Conservation (phyloP, 352 stramenopile species). For the Phytophthora sp. region DNA sequence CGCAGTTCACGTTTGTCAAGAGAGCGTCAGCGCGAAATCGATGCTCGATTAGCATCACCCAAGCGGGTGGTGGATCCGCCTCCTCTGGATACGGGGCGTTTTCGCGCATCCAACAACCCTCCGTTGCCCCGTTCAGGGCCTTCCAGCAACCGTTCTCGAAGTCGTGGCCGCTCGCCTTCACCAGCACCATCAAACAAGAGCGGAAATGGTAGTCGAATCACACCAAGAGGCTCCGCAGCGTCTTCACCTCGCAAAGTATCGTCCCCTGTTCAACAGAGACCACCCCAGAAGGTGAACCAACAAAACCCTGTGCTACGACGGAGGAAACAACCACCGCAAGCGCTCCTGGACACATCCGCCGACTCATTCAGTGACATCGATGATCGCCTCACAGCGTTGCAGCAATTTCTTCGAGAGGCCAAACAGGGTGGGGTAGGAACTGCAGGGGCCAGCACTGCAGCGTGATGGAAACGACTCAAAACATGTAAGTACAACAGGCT, state of each 20-base stretch:
- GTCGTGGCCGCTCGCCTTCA: constrained; percentile 36
- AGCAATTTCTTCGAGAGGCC: constrained; percentile 83
- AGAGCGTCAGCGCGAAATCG: constrained; percentile 60
- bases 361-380: constrained; percentile 89
- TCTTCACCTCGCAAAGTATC: constrained; percentile 14
- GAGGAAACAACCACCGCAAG: constrained; percentile 32
- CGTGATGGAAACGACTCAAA: constrained; percentile 16
- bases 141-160: constrained; percentile 16
- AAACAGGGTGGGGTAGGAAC: constrained; percentile 52
- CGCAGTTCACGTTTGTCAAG: constrained; percentile 45
- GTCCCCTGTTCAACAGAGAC: constrained; percentile 6
- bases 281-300: constrained; percentile 3
- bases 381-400: constrained; percentile 78
- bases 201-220: not conserved
- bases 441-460: constrained; percentile 20
- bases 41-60: constrained; percentile 63
- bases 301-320: constrained; percentile 7
- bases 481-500: constrained; percentile 36
- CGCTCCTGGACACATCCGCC: constrained; percentile 64
- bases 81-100: constrained; percentile 12
- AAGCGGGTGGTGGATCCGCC: constrained; percentile 37
- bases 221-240: not conserved
- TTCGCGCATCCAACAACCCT: constrained; percentile 23
- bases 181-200: constrained; percentile 21
- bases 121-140: constrained; percentile 27